Evolutionary conservation across 371 early-diverging fungal species (phyloP).

Genomic region (Mortierella sp.): DNA sequence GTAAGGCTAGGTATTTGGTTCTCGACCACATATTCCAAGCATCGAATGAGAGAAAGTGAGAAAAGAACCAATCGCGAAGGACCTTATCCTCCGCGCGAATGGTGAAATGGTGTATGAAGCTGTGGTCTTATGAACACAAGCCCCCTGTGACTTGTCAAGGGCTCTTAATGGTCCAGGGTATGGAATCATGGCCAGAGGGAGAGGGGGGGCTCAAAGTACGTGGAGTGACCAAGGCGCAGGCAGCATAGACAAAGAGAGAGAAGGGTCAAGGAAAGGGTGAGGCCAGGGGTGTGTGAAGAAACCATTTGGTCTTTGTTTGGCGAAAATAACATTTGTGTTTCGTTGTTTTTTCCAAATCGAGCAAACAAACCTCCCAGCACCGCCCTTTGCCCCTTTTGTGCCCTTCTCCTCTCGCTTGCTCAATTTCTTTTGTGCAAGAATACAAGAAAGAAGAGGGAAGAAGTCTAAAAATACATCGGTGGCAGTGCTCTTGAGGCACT

Average conservation of each 20-base stretch:
- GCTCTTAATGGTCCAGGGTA: neutral
- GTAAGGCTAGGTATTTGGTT: too few relatives aligned
- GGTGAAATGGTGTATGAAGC: neutral
- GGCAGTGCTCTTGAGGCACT: neutral
- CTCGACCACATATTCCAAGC: too few relatives aligned
- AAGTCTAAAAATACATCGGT: neutral
- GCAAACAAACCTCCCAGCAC: neutral
- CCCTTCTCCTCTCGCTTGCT: neutral
- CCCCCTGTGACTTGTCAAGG: neutral
- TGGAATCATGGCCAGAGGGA: neutral
- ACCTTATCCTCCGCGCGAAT: neutral
- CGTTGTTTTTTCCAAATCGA: conserved; percentile 2
- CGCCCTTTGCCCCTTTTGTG: neutral
- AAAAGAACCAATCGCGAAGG: neutral
- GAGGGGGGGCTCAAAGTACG: neutral
- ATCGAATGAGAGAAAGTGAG: too few relatives aligned
- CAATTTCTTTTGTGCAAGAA: neutral
- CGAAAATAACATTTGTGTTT: neutral
- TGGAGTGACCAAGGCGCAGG: conserved; percentile 14
- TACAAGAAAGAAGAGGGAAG: neutral
- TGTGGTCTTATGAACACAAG: conserved; percentile 4
- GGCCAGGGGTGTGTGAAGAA: too few relatives aligned
- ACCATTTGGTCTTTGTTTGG: neutral
- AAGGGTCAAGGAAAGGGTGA: neutral
- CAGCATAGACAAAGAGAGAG: too few relatives aligned